These are phyloP conservation scores for Drechslerella dactyloides DNA, from an alignment of 2,329 filamentous ascomycete genomes.

Conservation along the genomic window DNA sequence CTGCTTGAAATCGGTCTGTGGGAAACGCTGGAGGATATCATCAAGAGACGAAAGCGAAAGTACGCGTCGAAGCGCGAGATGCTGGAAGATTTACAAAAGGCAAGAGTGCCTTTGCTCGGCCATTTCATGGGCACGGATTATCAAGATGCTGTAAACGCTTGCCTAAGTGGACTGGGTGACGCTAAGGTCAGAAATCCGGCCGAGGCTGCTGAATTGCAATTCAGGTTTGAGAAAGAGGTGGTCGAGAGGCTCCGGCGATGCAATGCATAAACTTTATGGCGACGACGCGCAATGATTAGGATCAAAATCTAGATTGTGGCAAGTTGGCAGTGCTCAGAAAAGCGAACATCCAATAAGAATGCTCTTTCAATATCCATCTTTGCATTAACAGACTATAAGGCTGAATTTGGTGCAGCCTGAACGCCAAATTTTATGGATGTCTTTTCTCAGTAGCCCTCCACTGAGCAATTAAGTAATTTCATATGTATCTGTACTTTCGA, in stretches of 20 bases:
- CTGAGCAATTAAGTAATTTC: too few species aligned
- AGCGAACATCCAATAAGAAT: too few species aligned
- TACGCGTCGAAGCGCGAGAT: constrained; percentile 13
- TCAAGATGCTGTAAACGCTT: constrained; percentile 25
- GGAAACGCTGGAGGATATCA: constrained; percentile 6
- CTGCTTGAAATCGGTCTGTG: constrained; percentile 36
- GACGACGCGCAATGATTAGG: background rate
- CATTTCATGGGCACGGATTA: constrained; percentile 29
- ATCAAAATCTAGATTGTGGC: background rate
- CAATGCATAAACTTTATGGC: constrained; percentile 4
- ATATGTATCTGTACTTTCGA: too few species aligned
- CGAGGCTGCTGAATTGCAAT: constrained; percentile 2
- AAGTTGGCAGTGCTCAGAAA: too few species aligned
- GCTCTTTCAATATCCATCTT: too few species aligned
- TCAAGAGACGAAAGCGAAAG: background rate
- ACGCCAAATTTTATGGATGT: too few species aligned
- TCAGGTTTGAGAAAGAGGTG: constrained; percentile 30
- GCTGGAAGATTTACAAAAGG: constrained; percentile 4
- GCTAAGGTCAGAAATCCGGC: background rate
- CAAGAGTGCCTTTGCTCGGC: constrained; percentile 10
- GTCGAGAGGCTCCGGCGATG: constrained; percentile 23
- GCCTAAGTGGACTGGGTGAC: constrained; percentile 14
- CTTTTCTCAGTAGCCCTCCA: too few species aligned
- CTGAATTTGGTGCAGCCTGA: too few species aligned
- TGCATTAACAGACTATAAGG: too few species aligned